Evolutionary conservation across 1,139 yeast genomes (phyloP).

Genomic region (Yamadazyma atlantica): DNA sequence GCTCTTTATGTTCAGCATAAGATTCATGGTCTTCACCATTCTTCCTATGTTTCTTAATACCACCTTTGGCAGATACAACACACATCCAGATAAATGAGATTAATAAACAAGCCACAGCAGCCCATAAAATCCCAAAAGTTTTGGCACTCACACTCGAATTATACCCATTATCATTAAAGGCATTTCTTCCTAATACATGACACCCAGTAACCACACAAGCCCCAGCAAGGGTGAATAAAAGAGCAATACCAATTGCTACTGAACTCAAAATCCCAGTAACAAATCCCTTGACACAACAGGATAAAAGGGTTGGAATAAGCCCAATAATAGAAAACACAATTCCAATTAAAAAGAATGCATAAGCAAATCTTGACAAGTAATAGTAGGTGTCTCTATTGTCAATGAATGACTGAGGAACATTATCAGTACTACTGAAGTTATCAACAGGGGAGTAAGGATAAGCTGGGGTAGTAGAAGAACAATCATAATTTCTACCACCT

Average conservation of each 20-base stretch:
- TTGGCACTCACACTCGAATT: constrained; percentile 55
- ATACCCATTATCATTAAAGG: constrained; percentile 49
- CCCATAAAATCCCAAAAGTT: constrained; percentile 66
- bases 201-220: constrained; percentile 67
- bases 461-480: constrained; percentile 53
- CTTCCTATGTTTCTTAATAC: constrained; percentile 9
- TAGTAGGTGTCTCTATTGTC: constrained; percentile 50
- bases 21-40: constrained; percentile 12
- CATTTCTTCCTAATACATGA: constrained; percentile 59
- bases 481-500: constrained; percentile 38
- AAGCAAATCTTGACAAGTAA: constrained; percentile 65
- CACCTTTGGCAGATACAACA: constrained; percentile 14
- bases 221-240: constrained; percentile 54
- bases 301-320: constrained; percentile 33
- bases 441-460: constrained; percentile 66
- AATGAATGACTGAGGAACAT: constrained; percentile 47
- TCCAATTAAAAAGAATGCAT: constrained; percentile 65
- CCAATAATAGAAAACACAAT: constrained; percentile 56
- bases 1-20: constrained; percentile 12
- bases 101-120: constrained; percentile 49
- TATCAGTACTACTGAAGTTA: constrained; percentile 46
- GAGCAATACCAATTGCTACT: constrained; percentile 32
- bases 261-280: constrained; percentile 27
- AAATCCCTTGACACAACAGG: constrained; percentile 19
- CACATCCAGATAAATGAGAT: constrained; percentile 21